These are phyloP conservation scores for Boletus edulis DNA, from an alignment of 768 basidiomycete species.

Conservation along the genomic window DNA sequence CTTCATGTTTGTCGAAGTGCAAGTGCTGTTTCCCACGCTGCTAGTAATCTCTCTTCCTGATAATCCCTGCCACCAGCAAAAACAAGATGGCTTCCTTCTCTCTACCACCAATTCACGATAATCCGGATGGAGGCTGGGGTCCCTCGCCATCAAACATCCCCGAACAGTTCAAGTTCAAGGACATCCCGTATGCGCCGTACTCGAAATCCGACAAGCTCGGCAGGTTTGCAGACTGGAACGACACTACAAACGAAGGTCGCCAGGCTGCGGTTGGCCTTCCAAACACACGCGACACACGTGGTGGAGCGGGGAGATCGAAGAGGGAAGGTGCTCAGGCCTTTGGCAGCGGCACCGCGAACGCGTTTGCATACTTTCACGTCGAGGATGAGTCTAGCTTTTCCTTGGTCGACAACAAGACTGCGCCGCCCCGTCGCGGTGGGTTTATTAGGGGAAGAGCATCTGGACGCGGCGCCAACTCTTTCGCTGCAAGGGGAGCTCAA, in stretches of 20 bases:
- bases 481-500: slow-evolving; percentile 41
- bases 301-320: slow-evolving; percentile 54
- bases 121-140: slow-evolving; percentile 93
- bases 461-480: slow-evolving; percentile 35
- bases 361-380: slow-evolving; percentile 96
- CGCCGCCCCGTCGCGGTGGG: slow-evolving; percentile 67
- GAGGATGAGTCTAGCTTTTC: slow-evolving; percentile 98
- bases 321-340: slow-evolving; percentile 82
- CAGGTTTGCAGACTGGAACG: slow-evolving; percentile 97
- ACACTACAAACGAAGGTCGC: slow-evolving; percentile 61
- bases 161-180: slow-evolving; percentile 94
- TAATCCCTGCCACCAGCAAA: slow-evolving; percentile 10
- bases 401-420: slow-evolving; percentile 85
- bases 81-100: slow-evolving; percentile 72
- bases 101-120: slow-evolving; percentile 86
- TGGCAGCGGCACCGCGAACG: slow-evolving; percentile 85
- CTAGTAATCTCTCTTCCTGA: slow-evolving; percentile 10
- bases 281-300: slow-evolving; percentile 47
- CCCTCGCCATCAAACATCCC: slow-evolving; percentile 82
- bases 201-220: slow-evolving; percentile 99
- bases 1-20: slow-evolving; percentile 57
- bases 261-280: slow-evolving; percentile 51
- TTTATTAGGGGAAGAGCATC: slow-evolving; percentile 52
- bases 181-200: slow-evolving; percentile 98
- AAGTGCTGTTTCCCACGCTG: slow-evolving; percentile 25